Evolutionary conservation across 768 basidiomycete species (phyloP).

Genomic region (Termitomyces eurrhizus): DNA sequence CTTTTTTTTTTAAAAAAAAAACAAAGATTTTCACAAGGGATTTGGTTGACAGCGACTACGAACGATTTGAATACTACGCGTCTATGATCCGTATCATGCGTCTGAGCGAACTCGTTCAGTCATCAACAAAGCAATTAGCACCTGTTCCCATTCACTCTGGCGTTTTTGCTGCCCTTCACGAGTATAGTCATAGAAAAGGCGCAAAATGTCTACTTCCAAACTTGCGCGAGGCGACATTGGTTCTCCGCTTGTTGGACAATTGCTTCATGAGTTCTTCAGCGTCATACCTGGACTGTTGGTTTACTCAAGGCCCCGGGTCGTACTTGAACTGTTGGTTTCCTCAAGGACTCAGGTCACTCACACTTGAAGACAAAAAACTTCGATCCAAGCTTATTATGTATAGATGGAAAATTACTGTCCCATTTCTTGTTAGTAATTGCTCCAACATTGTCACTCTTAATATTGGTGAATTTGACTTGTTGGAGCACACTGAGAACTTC

Average conservation of each 20-base stretch:
- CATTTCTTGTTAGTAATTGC: neutral
- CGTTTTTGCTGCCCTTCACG: neutral
- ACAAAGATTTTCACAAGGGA: neutral
- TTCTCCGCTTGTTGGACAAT: too few relatives aligned
- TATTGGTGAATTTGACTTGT: neutral
- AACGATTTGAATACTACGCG: neutral
- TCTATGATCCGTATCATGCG: neutral
- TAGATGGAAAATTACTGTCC: neutral
- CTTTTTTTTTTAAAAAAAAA: neutral
- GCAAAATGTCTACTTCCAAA: neutral
- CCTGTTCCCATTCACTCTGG: neutral
- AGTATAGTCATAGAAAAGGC: neutral
- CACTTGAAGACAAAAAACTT: neutral
- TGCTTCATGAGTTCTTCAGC: too few relatives aligned
- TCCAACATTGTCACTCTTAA: neutral
- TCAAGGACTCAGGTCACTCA: neutral
- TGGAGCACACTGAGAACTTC: neutral
- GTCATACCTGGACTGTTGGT: too few relatives aligned
- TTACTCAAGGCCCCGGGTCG: too few relatives aligned
- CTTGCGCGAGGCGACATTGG: too few relatives aligned
- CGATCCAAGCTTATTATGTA: neutral
- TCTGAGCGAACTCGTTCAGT: neutral
- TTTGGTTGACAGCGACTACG: neutral
- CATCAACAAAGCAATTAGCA: neutral
- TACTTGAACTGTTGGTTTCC: neutral